These are phyloP conservation scores for Ceraceosorus guamensis DNA, from an alignment of 1,284 basidiomycete species.

Conservation along the genomic window DNA sequence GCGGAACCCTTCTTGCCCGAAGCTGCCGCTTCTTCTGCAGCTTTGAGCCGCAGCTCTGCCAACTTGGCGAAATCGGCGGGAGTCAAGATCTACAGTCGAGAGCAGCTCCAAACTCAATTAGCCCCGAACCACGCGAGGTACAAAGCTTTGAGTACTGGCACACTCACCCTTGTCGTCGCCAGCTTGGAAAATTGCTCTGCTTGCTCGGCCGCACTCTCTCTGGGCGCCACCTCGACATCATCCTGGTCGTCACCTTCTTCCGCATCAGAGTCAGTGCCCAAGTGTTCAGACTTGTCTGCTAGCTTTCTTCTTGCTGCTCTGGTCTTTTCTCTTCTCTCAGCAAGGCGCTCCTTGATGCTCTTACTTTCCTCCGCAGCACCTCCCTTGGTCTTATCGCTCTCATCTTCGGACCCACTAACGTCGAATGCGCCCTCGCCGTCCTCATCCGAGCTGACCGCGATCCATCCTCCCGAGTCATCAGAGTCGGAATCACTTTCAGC, in stretches of 20 bases:
- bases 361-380: slow-evolving; percentile 26
- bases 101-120: slow-evolving; percentile 9
- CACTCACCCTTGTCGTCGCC: slow-evolving; percentile 67
- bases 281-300: slow-evolving; percentile 14
- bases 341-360: slow-evolving; percentile 19
- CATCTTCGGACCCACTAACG: slow-evolving; percentile 78
- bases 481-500: slow-evolving; percentile 61
- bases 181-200: slow-evolving; percentile 37
- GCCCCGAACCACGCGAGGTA: no score
- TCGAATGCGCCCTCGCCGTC: slow-evolving; percentile 55
- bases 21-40: slow-evolving; percentile 61
- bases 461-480: slow-evolving; percentile 60
- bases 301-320: slow-evolving; percentile 55
- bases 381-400: slow-evolving; percentile 50
- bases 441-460: slow-evolving; percentile 70
- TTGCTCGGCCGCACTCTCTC: slow-evolving; percentile 6
- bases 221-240: slow-evolving; percentile 8
- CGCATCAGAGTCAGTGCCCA: slow-evolving; percentile 9
- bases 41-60: slow-evolving; percentile 72
- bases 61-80: slow-evolving; percentile 93
- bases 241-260: slow-evolving; percentile 17
- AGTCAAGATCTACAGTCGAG: slow-evolving; percentile 70
- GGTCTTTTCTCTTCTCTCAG: slow-evolving; percentile 41
- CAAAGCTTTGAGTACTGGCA: no score
- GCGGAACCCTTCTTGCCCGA: slow-evolving; percentile 28